Base-by-base conservation (phyloP, 2,329 filamentous ascomycete species). In the Exutisphaerella laricina region DNA sequence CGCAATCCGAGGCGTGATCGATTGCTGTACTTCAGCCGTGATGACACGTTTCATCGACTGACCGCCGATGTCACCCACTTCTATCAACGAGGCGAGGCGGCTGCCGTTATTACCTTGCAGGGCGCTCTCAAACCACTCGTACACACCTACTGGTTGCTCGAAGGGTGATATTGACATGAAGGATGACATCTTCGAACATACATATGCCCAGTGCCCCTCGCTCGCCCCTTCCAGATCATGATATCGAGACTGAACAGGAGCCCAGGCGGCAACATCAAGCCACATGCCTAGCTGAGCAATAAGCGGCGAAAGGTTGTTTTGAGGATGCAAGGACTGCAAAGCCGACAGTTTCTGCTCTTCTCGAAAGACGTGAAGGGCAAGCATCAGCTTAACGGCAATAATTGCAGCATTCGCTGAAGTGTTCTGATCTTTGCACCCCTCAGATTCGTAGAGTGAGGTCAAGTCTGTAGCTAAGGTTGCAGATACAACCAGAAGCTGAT, bases 331-430 rank as follows among this genome's bases (percentile, higher is more conserved):
- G 13, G 34, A 10, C 14, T 36, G 25, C 12, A 64, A 43, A 12
- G 36, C 45, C n/a, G 86, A 79, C 1, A 98, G 75, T 60, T 94
- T 97, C 49, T 85, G 75, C 61, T 98, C 92, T 62, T 98, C 90
- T 0, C 85, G 75, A n/a, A 94, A 70, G 3, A 97, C 71, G 66
- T 98, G 92, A 9, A 98, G 70, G 1, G 79, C 84, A 28, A 82
- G 70, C 51, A 94, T 60, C 5, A 64, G 39, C 26, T 55, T 57
- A 21, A 50, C 42, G 25, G 47, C 57, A 10, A 40, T 46, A 20
- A 42, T 42, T 10, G 36, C 48, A 10, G 39, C 17, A 9, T 17
- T 21, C 8, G 30, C 23, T 17, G 33, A 30, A 21, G 39, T 34
- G 16, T 12, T 29, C 28, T 39, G 32, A 29, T 21, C 17, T 6